Conservation (phyloP, 257 asterid genomes). For the Solanum medicagineum region DNA sequence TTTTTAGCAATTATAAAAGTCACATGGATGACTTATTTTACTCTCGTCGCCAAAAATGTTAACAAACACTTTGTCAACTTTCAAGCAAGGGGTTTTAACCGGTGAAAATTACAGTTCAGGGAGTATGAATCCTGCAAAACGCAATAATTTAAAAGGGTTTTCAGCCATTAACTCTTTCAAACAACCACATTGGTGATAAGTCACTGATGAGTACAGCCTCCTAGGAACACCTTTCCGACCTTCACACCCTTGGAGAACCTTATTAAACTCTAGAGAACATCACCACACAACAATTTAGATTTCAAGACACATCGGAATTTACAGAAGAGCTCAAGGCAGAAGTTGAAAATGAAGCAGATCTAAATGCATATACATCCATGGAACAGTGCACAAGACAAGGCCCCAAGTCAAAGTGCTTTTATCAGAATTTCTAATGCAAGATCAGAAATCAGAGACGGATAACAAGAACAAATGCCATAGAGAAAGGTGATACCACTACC, state of each 20-base stretch:
- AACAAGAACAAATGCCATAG: not conserved
- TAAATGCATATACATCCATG: not conserved
- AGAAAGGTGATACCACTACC: not conserved
- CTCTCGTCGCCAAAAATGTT: no score
- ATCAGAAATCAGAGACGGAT: not conserved
- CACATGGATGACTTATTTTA: no score
- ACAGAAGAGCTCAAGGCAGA: not conserved
- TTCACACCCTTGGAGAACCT: not conserved
- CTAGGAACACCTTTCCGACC: not conserved
- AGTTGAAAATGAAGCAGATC: not conserved
- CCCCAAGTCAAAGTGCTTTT: not conserved
- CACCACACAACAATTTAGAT: not conserved
- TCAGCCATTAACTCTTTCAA: not conserved
- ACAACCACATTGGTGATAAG: not conserved
- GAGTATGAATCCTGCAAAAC: no score
- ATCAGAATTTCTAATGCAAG: not conserved
- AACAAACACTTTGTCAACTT: no score
- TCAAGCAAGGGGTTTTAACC: no score
- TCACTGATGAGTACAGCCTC: not conserved
- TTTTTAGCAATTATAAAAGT: no score
- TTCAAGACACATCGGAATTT: not conserved
- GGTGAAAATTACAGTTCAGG: no score
- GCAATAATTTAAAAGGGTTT: no score
- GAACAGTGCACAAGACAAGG: not conserved
- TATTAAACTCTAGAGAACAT: not conserved